Conservation (phyloP, 768 basidiomycete genomes). For the Lactarius hengduanensis region DNA sequence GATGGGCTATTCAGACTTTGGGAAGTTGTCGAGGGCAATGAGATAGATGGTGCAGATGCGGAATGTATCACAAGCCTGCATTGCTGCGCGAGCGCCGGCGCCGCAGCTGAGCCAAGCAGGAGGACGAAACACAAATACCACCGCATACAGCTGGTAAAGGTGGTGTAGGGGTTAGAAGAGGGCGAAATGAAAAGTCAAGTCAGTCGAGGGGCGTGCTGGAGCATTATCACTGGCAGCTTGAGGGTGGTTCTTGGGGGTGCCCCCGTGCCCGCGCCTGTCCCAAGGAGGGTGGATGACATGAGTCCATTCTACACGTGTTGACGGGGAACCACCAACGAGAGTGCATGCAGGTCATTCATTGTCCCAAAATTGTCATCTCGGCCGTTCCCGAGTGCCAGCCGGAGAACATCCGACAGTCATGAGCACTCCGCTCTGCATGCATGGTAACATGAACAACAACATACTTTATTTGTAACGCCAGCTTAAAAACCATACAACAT, state of each 20-base stretch:
- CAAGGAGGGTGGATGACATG: slow-evolving; percentile 8
- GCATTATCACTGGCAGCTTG: slow-evolving; percentile 8
- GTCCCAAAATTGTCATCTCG: neutral
- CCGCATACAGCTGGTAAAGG: slow-evolving; percentile 8
- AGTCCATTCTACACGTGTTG: slow-evolving; percentile 18
- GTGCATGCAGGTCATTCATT: neutral
- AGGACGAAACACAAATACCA: slow-evolving; percentile 8
- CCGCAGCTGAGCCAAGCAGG: neutral
- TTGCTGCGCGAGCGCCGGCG: slow-evolving; percentile 29
- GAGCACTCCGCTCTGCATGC: neutral
- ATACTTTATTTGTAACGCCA: slow-evolving; percentile 22
- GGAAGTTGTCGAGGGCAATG: slow-evolving; percentile 22
- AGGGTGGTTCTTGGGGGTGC: neutral
- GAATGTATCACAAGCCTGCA: slow-evolving; percentile 29
- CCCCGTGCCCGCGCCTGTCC: neutral
- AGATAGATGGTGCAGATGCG: slow-evolving; percentile 15
- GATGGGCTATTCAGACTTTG: slow-evolving; percentile 9
- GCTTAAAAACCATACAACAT: slow-evolving; percentile 16
- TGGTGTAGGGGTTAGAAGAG: neutral
- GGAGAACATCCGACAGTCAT: neutral
- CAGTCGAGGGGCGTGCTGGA: neutral
- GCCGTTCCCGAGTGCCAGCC: neutral
- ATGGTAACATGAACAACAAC: neutral
- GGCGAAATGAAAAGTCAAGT: neutral
- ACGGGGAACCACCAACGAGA: slow-evolving; percentile 1